Percentiles rank a stretch among this genome's conserved stretches.
Conservation (phyloP, 306 rosid species). For the Cucumis cinereus region DNA sequence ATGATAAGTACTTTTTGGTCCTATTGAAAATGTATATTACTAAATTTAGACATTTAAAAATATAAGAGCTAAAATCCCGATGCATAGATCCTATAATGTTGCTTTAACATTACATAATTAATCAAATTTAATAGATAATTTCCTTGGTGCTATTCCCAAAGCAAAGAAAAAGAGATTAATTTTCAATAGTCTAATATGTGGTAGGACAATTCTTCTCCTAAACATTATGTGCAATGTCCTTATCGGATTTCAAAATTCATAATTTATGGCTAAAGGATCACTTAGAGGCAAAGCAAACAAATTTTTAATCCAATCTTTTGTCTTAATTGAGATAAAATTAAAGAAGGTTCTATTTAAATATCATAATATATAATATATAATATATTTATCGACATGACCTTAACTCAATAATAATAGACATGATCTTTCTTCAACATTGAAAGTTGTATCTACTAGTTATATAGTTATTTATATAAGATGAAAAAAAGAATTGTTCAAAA, state of each 20-base stretch:
- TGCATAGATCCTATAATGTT: too few species aligned
- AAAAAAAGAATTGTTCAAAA: too few species aligned
- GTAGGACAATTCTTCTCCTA: not conserved
- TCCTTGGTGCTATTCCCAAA: not conserved
- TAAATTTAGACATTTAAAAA: too few species aligned
- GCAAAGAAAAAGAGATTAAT: not conserved
- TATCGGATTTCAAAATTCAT: not conserved
- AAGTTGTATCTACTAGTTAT: too few species aligned
- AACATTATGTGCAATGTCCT: not conserved
- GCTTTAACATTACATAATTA: not conserved
- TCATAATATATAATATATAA: too few species aligned
- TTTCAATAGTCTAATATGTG: not conserved
- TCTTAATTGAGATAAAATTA: not conserved
- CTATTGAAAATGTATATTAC: too few species aligned
- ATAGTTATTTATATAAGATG: too few species aligned
- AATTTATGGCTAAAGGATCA: not conserved
- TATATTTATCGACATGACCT: too few species aligned
- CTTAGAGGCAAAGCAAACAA: constrained; percentile 1
- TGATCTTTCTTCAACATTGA: too few species aligned
- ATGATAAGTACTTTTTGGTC: too few species aligned
- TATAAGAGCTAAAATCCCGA: too few species aligned
- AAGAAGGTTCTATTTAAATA: not conserved
- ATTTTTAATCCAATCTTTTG: not conserved
- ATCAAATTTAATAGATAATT: not conserved
- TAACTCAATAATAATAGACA: too few species aligned